phyloP scores from a whole-genome alignment of 106 monocot species.

The Agapanthus africanus region DNA sequence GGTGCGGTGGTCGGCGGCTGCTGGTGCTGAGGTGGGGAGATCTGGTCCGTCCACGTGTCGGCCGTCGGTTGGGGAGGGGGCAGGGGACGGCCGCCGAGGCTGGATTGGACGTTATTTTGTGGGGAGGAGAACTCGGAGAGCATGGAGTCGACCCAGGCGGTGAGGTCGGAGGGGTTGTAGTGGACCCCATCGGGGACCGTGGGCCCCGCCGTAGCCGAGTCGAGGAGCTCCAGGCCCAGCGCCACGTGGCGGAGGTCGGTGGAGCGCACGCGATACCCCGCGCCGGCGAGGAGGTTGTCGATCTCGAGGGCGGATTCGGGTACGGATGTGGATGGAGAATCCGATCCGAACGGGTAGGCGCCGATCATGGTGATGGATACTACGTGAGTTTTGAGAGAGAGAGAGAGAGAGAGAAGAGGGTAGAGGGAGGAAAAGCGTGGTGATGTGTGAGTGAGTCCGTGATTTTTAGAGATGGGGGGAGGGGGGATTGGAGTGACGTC shows the following conservation, averaged over 20 bases:
- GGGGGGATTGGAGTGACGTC: no score
- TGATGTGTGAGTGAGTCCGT: no score
- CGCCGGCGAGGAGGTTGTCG: conserved; percentile 22
- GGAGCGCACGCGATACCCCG: conserved; percentile 23
- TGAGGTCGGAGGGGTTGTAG: conserved; percentile 49
- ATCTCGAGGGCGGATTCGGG: conserved; percentile 11
- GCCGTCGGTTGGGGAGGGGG: no score
- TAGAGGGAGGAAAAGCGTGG: no score
- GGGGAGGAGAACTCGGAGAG: conserved; percentile 19
- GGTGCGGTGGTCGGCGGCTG: no score
- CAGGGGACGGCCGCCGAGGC: background rate
- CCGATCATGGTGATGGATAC: no score
- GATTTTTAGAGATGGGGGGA: no score
- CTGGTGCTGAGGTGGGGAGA: conserved; percentile 7
- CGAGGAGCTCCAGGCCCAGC: conserved; percentile 20
- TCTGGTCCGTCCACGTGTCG: conserved; percentile 8
- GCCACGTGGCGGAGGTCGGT: conserved; percentile 31
- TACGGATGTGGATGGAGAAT: no score
- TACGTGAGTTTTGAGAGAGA: no score
- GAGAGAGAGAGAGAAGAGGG: no score
- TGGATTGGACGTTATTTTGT: no score
- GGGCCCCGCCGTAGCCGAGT: conserved; percentile 8
- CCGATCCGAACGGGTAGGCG: conserved; percentile 5
- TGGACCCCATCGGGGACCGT: background rate
- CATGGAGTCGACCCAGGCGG: conserved; percentile 52